phyloP scores from a whole-genome alignment of 2,329 filamentous ascomycete genomes.

The Ascochyta rabiei region DNA sequence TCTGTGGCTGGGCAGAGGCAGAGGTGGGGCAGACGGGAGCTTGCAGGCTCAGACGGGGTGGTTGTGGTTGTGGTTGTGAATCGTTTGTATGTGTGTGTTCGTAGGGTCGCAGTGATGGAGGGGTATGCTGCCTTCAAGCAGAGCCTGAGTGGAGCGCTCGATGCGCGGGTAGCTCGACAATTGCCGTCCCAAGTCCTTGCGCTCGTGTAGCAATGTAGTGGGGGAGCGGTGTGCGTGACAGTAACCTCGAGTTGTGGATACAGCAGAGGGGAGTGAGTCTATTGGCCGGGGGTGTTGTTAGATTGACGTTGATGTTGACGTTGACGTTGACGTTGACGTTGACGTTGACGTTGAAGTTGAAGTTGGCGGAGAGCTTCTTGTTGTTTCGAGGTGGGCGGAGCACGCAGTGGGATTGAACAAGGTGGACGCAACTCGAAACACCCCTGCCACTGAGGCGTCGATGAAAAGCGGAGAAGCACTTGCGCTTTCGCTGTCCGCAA shows the following conservation, averaged over 20 bases:
- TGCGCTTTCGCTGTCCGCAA: constrained; percentile 8
- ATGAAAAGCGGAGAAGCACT: constrained; percentile 36
- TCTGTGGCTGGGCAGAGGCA: constrained; percentile 14
- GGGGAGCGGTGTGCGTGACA: constrained; percentile 13
- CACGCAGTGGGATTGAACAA: constrained; percentile 32
- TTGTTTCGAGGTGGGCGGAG: constrained; percentile 20
- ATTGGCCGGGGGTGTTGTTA: background rate
- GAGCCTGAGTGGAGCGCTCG: constrained; percentile 19
- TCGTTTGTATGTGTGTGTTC: constrained; percentile 1
- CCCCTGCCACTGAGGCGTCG: constrained; percentile 33
- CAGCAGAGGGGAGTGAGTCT: background rate
- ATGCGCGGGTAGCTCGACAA: constrained; percentile 22
- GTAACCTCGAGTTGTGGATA: background rate
- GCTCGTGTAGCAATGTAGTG: constrained; percentile 18
- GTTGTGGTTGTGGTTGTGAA: constrained; percentile 3
- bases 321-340: background rate
- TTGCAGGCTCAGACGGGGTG: constrained; percentile 5
- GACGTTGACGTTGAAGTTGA: constrained; percentile 1
- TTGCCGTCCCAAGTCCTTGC: constrained; percentile 14
- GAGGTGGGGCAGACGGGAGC: constrained; percentile 23
- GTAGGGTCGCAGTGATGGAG: constrained; percentile 16
- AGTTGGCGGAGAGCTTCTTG: constrained; percentile 3
- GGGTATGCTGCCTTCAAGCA: constrained; percentile 25
- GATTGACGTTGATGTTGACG: background rate
- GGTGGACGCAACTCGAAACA: constrained; percentile 30